Base-by-base conservation (phyloP, 129 eudicot genomes). In the Rutidosis leptorrhynchoides region DNA sequence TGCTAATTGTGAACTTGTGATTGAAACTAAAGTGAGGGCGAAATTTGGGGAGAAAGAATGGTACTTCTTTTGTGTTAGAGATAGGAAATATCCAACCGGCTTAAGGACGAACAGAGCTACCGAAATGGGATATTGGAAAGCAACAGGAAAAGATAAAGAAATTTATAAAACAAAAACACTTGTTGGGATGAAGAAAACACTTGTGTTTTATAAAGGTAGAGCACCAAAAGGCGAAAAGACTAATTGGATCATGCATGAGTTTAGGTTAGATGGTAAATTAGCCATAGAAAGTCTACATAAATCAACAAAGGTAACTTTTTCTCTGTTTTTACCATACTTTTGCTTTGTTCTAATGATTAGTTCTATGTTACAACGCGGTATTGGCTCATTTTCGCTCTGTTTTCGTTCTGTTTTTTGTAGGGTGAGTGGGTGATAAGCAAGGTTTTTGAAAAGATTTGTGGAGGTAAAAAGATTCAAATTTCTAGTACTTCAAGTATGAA, bases 1-100 rank as follows among this genome's bases (percentile, higher is more conserved):
- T 56, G 56, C 45, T 76, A 11, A 69, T 20, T 37, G 17, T 64
- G 48, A 43, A 26, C 1, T 37, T 54, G 1, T 27, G 63, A 22
- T 63, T 74, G 67, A 20, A 15, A 27, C 22, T 81, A 64, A 62
- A 86, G 95, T 83, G 86, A 81, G 43, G 65, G 97, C 97, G 16
- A 90, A 90, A 74, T 78, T 80, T 62, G 95, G 97, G 9, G 97
- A 90, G n/a, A 86, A 83, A 52, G 97, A 90, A 26, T 90, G 97
- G 95, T 90, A 90, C 58, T 90, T 90, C 77, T 90, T 90, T 73
- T 83, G 87, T 43, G 83, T 90, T 22, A 83, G 90, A 64, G 95
- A 90, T 62, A 77, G 86, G 21, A 87, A 87, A 64, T 83, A 90
- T 65, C 95, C 95, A 42, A 86, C 86, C 60, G 95, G 95, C 24